Base-by-base conservation (phyloP, 2,329 filamentous ascomycete species). In the Claviceps spartinae region DNA sequence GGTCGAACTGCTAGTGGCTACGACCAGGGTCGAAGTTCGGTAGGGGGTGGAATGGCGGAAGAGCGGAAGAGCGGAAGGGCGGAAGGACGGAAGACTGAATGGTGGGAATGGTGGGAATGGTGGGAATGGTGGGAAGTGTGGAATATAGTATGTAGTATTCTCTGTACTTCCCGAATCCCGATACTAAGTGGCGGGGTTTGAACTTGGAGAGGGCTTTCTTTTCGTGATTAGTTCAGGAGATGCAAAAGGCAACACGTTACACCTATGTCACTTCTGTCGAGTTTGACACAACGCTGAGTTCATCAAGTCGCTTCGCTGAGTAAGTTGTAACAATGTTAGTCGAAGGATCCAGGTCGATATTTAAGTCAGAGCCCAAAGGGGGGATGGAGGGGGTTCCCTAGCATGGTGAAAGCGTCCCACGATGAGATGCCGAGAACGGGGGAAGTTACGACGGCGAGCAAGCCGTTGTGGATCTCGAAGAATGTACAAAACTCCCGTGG, bases 291-390 rank as follows among this genome's bases (percentile, higher is more conserved):
- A 40, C 11, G 22, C 18, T 18, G 20, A 34, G 41, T 38, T 50
- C 24, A 46, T n/a, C 34, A 30, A 40, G 14, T 16, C 30, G 42
- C 24, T 14, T 51, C 24, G 24, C 38, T 43, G 38, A 45, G 36
- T 34, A 34, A 34, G 30, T 34, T 34, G 9, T 38, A 22, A 26
- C 26, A 48, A 18, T 45, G 43, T 49, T 53, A 51, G 50, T 54
- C 9, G 20, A 44, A 52, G 53, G 54, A 53, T 50, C 53, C 54
- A 50, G 26, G 54, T 55, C 51, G 53, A 56, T 54, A 54, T 54
- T 56, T 54, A 53, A 54, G 47, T 50, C 47, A 48, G 45, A 46
- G 18, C 42, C 47, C 42, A 20, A 37, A 22, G 45, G 45, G n/a
- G 44, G 18, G 2, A 11, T 11, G 41, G 41, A 18, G 41, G 41